Base-by-base conservation (phyloP, 768 basidiomycete species). In the Hygrocybe coccinea region DNA sequence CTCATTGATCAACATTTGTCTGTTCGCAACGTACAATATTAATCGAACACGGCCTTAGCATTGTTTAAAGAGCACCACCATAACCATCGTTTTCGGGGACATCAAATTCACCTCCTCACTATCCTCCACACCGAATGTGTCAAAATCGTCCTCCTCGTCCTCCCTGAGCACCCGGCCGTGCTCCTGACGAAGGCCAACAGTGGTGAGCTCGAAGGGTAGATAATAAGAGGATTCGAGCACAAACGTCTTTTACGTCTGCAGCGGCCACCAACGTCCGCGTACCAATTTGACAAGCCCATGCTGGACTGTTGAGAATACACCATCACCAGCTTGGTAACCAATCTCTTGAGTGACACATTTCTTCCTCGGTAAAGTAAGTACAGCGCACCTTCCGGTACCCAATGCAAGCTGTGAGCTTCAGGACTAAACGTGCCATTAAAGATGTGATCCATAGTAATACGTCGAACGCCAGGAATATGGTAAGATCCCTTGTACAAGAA, bases 381-480 rank as follows among this genome's bases (percentile, higher is more conserved):
- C 11, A 29, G 62, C 81, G 38, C 59, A 92, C 95, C 95, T 81
- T 97, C 94, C 8, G 87, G 83, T 25, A 98, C 86, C 97, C 97
- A 99, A 43, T 84, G 76, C 34, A 99, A 67, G 19, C 62, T 62
- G 47, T 76, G 75, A 2, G 65, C 62, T 2, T 77, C 65, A 2
- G 76, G 69, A 14, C 34, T 57, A 65, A 97, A 98, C 1, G 95
- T 97, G 3, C 91, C 92, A 65, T 97, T 95, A 74, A 92, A 93
- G 49, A 97, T 69, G 67, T 94, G 87, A 65, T 97, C 91, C 79
- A 98, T 83, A 3, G 86, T 87, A 29, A 97, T 76, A 60, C 82
- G 88, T 56, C 75, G 76, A 35, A 68, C 76, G 1, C 90, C 88
- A 24, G 76, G 75, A 5, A 75, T 63, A 63, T 70, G 74, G 67